phyloP scores from a whole-genome alignment of 352 stramenopile species.

The Phytopythium oedochilum region DNA sequence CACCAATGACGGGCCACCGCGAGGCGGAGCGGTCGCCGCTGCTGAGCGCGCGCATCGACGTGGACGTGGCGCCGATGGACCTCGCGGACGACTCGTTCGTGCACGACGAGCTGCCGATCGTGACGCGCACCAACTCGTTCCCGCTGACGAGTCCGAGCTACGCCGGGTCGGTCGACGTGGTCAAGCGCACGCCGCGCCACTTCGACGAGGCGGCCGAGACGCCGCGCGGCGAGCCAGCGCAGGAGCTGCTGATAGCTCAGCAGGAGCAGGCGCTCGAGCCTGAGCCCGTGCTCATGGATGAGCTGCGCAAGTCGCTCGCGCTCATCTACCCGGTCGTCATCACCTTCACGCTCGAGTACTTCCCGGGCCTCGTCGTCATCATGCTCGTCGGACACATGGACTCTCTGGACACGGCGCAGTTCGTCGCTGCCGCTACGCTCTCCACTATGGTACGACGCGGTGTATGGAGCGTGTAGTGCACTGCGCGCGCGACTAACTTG shows the following conservation, averaged over 20 bases:
- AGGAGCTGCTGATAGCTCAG: neutral
- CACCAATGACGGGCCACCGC: neutral
- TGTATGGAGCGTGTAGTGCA: too few species aligned
- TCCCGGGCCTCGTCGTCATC: slow-evolving; percentile 58
- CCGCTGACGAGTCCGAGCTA: slow-evolving; percentile 46
- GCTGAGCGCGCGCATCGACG: neutral
- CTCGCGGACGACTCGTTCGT: neutral
- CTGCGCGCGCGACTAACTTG: too few species aligned
- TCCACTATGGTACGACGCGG: slow-evolving; percentile 49
- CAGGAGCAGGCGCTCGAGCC: neutral
- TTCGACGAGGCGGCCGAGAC: slow-evolving; percentile 12
- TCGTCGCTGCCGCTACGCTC: slow-evolving; percentile 53
- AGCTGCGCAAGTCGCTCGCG: slow-evolving; percentile 36
- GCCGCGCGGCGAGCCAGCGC: neutral
- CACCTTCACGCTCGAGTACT: slow-evolving; percentile 74
- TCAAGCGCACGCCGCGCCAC: slow-evolving; percentile 26
- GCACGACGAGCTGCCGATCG: slow-evolving; percentile 27
- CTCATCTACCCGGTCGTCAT: slow-evolving; percentile 61
- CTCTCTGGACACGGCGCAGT: slow-evolving; percentile 53
- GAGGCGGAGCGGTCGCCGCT: neutral
- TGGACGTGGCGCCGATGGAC: neutral
- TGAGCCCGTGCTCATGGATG: slow-evolving; percentile 10
- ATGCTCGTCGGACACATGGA: slow-evolving; percentile 67
- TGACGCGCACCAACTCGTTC: slow-evolving; percentile 49
- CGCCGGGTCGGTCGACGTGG: slow-evolving; percentile 25